Evolutionary conservation across 345 rosid genomes (phyloP).

Genomic region (Theobroma cacao): DNA sequence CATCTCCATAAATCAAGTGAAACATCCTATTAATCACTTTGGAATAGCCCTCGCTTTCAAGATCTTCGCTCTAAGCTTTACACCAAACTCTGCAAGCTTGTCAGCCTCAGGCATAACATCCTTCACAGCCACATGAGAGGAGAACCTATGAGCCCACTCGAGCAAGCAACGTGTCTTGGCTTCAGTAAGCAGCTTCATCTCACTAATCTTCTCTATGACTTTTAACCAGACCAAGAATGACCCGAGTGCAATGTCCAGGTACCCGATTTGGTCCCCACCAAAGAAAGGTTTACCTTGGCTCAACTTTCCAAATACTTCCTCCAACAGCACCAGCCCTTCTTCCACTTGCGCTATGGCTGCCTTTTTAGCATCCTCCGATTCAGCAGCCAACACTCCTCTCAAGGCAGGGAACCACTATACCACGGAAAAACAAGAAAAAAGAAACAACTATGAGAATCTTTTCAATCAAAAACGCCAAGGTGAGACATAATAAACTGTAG

Average conservation of each 20-base stretch:
- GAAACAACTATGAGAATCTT: no score
- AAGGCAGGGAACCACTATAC: slow-evolving; percentile 50
- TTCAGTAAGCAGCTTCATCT: slow-evolving; percentile 35
- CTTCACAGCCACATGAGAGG: slow-evolving; percentile 50
- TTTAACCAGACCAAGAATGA: slow-evolving; percentile 51
- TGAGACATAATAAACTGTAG: no score
- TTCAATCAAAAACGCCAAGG: no score
- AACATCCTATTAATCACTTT: no score
- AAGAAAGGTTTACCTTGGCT: slow-evolving; percentile 69
- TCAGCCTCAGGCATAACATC: slow-evolving; percentile 56
- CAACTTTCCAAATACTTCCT: slow-evolving; percentile 38
- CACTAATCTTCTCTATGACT: slow-evolving; percentile 34
- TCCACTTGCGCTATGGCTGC: slow-evolving; percentile 26
- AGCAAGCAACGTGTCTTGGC: slow-evolving; percentile 40
- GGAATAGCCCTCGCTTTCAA: neutral
- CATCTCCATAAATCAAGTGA: no score
- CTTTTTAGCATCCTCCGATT: slow-evolving; percentile 34
- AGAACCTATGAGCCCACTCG: slow-evolving; percentile 55
- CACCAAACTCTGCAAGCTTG: slow-evolving; percentile 50
- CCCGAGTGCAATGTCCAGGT: slow-evolving; percentile 63
- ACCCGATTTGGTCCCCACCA: slow-evolving; percentile 61
- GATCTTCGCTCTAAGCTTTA: neutral
- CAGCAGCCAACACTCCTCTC: slow-evolving; percentile 18
- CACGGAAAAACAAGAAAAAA: neutral
- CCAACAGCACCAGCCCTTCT: slow-evolving; percentile 42